phyloP scores from a whole-genome alignment of 768 basidiomycete genomes.

The Suillus weaverae region DNA sequence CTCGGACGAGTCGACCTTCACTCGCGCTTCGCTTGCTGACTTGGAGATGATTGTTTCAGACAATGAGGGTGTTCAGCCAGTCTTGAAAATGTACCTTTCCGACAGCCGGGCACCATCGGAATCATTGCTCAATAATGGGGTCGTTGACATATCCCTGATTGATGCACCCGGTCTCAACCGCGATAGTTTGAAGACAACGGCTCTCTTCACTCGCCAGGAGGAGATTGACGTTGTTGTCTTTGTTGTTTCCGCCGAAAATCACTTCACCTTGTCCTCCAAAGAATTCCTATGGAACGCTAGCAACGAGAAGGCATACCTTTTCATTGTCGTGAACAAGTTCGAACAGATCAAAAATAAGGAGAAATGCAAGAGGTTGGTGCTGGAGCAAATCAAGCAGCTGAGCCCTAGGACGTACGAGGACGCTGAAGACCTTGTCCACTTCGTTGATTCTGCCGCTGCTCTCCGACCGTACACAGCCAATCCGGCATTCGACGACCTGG shows the following conservation, averaged over 20 bases:
- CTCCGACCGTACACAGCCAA: slow-evolving; percentile 65
- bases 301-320: slow-evolving; percentile 96
- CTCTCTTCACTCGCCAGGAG: slow-evolving; percentile 91
- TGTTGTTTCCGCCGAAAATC: slow-evolving; percentile 96
- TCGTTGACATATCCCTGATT: slow-evolving; percentile 97
- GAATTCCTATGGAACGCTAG: slow-evolving; percentile 92
- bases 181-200: slow-evolving; percentile 92
- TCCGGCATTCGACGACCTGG: slow-evolving; percentile 82
- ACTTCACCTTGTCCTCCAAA: slow-evolving; percentile 93
- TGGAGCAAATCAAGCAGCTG: slow-evolving; percentile 92
- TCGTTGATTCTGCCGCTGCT: slow-evolving; percentile 88
- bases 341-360: slow-evolving; percentile 95
- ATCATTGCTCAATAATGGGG: slow-evolving; percentile 90
- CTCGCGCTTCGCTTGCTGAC: slow-evolving; percentile 60
- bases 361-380: slow-evolving; percentile 81
- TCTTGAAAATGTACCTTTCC: slow-evolving; percentile 87
- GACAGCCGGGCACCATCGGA: slow-evolving; percentile 77
- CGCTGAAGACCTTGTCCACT: slow-evolving; percentile 92
- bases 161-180: slow-evolving; percentile 98
- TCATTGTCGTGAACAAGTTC: slow-evolving; percentile 98
- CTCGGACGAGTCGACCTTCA: slow-evolving; percentile 75
- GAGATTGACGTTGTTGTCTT: slow-evolving; percentile 99
- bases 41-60: slow-evolving; percentile 76
- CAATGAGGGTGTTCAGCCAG: slow-evolving; percentile 53
- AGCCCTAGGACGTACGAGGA: slow-evolving; percentile 93